Evolutionary conservation across 202 grass and related monocot species (phyloP), one percentile per base, ranked within the genome.

Genomic region (Thinopyrum obtusiflorum): DNA sequence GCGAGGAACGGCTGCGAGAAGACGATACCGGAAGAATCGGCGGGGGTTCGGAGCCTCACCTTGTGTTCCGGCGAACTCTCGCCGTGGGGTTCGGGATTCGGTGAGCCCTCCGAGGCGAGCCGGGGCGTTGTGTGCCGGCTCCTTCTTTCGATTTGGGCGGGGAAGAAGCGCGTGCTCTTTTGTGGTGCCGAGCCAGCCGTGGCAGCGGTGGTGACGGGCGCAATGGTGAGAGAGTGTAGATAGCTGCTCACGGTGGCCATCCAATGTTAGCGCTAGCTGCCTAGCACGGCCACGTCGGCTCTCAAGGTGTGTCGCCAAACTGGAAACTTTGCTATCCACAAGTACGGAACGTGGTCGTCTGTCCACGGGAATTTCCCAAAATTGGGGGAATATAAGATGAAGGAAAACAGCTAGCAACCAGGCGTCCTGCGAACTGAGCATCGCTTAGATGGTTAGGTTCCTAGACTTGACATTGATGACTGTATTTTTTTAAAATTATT

Each of bases 261-360:
- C 53, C 53, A 51, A 28, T 72, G 79, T 3, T 66, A 0, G 71
- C 1, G 24, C 72, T 40, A 9, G 40, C 70, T 47, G 24, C 46
- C 40, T 29, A 63, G 81, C 23, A 61, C 3, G 53, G 84, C 61
- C 84, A 87, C 88, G 75, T 84, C 88, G 79, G 40, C 42, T 46
- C 6, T 49, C 23, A 10, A 46, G n/a, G 2, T 9, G 2, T 13
- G 13, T 17, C 59, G 51, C 33, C 1, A 7, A 3, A 40, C 5
- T 36, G 32, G 32, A 60, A 86, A 21, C 59, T 62, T 72, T 79
- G 20, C 26, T 83, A 83, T 83, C 80, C 66, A 79, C 78, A 73
- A 15, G 69, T 73, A 73, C 69, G 23, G 69, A 26, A 24, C 6
- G 21, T 37, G 32, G 39, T 46, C 69, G 23, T 12, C 20, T 25